A percentile compares a stretch with the other conserved stretches of the same genome.
Evolutionary conservation across 148 eudicot species (phyloP).

Genomic region (Arctostaphylos glauca): DNA sequence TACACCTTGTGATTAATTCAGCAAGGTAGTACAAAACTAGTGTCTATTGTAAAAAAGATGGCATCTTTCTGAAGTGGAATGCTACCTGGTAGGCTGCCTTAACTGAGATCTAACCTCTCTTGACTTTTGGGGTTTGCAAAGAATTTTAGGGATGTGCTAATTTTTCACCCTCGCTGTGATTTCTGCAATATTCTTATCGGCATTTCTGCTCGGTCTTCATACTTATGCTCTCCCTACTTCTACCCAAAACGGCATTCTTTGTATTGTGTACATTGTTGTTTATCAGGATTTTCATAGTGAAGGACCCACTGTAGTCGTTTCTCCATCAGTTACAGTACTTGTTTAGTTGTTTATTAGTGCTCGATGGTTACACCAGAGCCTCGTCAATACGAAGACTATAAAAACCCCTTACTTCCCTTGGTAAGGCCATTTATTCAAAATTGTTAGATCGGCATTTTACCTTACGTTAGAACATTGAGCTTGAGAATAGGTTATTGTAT

Average conservation of each 20-base stretch:
- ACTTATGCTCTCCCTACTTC: background rate
- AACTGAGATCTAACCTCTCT: background rate
- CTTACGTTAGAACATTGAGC: background rate
- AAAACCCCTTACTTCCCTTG: background rate
- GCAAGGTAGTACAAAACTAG: background rate
- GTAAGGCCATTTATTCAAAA: background rate
- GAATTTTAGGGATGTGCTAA: background rate
- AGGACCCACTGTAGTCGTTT: background rate
- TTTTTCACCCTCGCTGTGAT: background rate
- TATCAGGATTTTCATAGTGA: background rate
- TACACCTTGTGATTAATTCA: conserved; percentile 9
- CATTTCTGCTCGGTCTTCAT: background rate
- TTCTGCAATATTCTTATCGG: background rate
- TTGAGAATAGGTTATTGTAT: conserved; percentile 1
- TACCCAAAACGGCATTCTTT: background rate
- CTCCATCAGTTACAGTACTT: background rate
- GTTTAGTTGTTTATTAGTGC: background rate
- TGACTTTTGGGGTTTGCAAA: background rate
- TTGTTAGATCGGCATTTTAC: background rate
- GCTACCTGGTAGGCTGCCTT: background rate
- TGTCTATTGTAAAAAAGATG: background rate
- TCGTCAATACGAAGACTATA: background rate
- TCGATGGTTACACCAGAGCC: background rate
- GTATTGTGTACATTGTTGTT: background rate
- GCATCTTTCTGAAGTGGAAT: background rate